These are phyloP conservation scores for Sporisorium reilianum DNA, from an alignment of 1,284 basidiomycete genomes.

Conservation along the genomic window DNA sequence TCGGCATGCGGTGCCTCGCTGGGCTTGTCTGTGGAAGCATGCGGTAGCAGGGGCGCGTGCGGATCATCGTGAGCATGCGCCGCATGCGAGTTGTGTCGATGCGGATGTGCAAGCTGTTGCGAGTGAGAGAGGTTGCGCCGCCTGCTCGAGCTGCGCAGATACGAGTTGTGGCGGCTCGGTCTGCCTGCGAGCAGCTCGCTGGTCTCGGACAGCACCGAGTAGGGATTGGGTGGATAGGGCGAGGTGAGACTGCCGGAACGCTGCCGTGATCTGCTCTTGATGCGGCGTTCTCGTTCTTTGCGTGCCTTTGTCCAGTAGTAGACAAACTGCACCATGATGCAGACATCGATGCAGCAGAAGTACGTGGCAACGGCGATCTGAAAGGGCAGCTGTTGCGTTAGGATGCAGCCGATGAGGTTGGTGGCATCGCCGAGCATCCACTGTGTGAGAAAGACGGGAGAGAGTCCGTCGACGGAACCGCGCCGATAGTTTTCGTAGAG, in stretches of 20 bases:
- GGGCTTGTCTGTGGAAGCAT: constrained; percentile 5
- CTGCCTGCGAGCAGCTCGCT: constrained; percentile 33
- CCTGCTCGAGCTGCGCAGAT: constrained; percentile 23
- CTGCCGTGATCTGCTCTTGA: constrained; percentile 12
- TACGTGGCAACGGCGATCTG: constrained; percentile 64
- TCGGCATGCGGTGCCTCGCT: background rate
- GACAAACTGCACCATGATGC: constrained; percentile 55
- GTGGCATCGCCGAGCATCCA: constrained; percentile 68
- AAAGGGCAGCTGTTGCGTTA: constrained; percentile 65
- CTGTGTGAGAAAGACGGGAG: constrained; percentile 64
- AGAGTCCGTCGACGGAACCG: constrained; percentile 62
- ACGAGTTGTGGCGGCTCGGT: constrained; percentile 21
- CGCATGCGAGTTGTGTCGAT: constrained; percentile 5
- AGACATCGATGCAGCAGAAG: constrained; percentile 62
- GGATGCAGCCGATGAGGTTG: constrained; percentile 63
- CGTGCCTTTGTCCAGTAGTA: constrained; percentile 48
- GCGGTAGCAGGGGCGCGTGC: constrained; percentile 3
- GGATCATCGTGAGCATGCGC: constrained; percentile 6
- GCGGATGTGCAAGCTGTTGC: constrained; percentile 15
- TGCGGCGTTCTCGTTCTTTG: constrained; percentile 12
- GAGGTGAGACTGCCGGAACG: constrained; percentile 21
- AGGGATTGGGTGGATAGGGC: constrained; percentile 29
- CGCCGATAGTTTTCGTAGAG: constrained; percentile 63
- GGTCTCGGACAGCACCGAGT: constrained; percentile 39
- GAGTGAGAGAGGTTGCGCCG: constrained; percentile 24